These are phyloP conservation scores for Hypoxylon sp. DNA, from an alignment of 2,329 filamentous ascomycete genomes.

Conservation along the genomic window DNA sequence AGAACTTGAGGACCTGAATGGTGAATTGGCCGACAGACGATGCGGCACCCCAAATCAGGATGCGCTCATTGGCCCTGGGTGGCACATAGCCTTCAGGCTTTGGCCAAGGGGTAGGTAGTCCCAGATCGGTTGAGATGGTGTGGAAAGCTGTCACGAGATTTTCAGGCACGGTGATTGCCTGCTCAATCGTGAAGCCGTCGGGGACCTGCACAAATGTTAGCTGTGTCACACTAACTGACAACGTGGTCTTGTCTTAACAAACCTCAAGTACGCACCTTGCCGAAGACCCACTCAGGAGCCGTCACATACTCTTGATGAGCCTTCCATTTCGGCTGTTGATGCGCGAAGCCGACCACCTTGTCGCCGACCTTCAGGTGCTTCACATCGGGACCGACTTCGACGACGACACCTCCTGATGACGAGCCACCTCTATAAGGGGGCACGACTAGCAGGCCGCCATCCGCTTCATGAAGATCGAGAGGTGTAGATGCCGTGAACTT, in stretches of 20 bases:
- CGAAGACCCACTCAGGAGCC: slow-evolving; percentile 64
- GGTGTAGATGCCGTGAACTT: slow-evolving; percentile 73
- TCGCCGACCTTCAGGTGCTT: slow-evolving; percentile 67
- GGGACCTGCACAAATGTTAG: slow-evolving; percentile 44
- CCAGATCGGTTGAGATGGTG: slow-evolving; percentile 65
- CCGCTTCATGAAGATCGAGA: slow-evolving; percentile 72
- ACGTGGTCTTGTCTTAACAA: not conserved
- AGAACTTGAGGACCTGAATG: slow-evolving; percentile 66
- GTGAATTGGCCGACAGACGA: slow-evolving; percentile 67
- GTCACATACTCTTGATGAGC: slow-evolving; percentile 71
- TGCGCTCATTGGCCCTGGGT: slow-evolving; percentile 55
- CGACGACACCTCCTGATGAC: slow-evolving; percentile 66
- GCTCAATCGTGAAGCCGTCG: slow-evolving; percentile 45
- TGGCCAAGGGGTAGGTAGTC: slow-evolving; percentile 70
- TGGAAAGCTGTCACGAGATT: slow-evolving; percentile 74
- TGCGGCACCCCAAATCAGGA: slow-evolving; percentile 68
- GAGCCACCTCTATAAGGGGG: slow-evolving; percentile 67
- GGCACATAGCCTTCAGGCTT: slow-evolving; percentile 60
- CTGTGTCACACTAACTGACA: not conserved
- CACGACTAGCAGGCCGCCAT: slow-evolving; percentile 69
- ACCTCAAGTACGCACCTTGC: slow-evolving; percentile 52
- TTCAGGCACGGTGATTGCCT: slow-evolving; percentile 63
- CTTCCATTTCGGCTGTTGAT: slow-evolving; percentile 62
- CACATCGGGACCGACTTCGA: slow-evolving; percentile 63
- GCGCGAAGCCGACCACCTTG: slow-evolving; percentile 69